phyloP scores from a whole-genome alignment of 2,329 filamentous ascomycete genomes.

The Cytospora mali region DNA sequence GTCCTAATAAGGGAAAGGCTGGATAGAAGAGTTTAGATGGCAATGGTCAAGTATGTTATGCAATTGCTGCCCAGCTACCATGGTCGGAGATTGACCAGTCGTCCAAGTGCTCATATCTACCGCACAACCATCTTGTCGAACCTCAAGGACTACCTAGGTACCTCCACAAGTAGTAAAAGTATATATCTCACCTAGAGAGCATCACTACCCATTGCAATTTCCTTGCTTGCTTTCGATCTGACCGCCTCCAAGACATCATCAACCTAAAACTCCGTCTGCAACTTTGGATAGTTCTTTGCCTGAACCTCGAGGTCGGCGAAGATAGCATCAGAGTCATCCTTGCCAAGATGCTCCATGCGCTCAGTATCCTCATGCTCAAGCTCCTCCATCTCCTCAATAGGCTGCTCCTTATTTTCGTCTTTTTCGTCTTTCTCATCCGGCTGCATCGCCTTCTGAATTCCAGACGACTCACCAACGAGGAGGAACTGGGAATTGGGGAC shows the following conservation, averaged over 20 bases:
- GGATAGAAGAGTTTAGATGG: background rate
- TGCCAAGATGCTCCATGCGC: conserved; percentile 58
- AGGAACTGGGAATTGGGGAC: conserved; percentile 77
- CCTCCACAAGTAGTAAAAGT: no score
- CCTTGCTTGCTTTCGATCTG: no score
- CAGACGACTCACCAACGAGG: conserved; percentile 71
- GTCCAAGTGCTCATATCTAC: background rate
- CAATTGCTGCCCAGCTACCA: background rate
- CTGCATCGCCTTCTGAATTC: conserved; percentile 59
- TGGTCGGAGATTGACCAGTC: no score
- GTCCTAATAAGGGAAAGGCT: background rate
- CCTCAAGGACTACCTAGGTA: background rate
- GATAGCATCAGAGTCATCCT: conserved; percentile 49
- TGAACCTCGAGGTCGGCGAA: conserved; percentile 50
- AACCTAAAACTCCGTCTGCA: conserved; percentile 58
- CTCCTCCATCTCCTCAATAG: conserved; percentile 71
- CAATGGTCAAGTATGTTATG: background rate
- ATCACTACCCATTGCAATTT: background rate
- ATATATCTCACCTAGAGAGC: no score
- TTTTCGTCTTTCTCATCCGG: conserved; percentile 58
- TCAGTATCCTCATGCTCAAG: conserved; percentile 75
- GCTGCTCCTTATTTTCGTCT: conserved; percentile 61
- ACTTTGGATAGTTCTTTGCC: conserved; percentile 64
- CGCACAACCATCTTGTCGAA: background rate
- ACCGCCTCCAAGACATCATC: background rate